These are phyloP conservation scores for Alopecurus myosuroides DNA, from an alignment of 176 grass and related monocot genomes.

Conservation along the genomic window DNA sequence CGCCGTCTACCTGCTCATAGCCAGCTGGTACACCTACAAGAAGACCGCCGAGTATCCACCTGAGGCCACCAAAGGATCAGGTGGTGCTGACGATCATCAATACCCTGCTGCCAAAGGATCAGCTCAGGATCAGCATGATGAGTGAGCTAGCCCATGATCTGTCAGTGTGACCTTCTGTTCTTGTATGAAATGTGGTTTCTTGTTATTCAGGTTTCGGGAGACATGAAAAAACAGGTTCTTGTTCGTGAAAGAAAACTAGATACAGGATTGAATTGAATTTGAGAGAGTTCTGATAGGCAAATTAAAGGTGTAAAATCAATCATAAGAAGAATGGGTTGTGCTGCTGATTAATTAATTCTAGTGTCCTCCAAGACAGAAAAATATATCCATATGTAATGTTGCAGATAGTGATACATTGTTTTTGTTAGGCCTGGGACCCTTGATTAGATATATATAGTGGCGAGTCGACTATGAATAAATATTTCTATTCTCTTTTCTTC, in stretches of 20 bases:
- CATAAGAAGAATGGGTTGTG: not conserved
- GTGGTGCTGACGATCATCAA: too few relatives aligned
- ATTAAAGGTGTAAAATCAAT: not conserved
- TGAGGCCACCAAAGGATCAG: not conserved
- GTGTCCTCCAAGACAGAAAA: not conserved
- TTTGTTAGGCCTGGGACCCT: too few relatives aligned
- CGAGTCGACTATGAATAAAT: too few relatives aligned
- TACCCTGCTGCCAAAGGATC: too few relatives aligned
- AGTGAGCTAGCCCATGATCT: too few relatives aligned
- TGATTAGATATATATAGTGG: too few relatives aligned
- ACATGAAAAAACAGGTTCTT: not conserved
- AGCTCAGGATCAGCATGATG: too few relatives aligned
- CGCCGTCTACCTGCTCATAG: slow-evolving; percentile 51
- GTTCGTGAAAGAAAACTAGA: not conserved
- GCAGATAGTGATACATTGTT: too few relatives aligned
- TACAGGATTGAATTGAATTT: not conserved
- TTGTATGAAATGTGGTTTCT: not conserved
- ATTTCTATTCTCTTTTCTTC: too few relatives aligned
- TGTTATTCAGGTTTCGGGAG: not conserved
- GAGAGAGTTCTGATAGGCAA: not conserved
- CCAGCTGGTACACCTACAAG: slow-evolving; percentile 78
- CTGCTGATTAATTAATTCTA: not conserved
- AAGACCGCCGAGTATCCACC: slow-evolving; percentile 42
- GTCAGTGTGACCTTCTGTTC: not conserved
- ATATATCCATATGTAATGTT: not conserved